phyloP scores from a whole-genome alignment of 306 rosid species.

The Castanospermum australe region DNA sequence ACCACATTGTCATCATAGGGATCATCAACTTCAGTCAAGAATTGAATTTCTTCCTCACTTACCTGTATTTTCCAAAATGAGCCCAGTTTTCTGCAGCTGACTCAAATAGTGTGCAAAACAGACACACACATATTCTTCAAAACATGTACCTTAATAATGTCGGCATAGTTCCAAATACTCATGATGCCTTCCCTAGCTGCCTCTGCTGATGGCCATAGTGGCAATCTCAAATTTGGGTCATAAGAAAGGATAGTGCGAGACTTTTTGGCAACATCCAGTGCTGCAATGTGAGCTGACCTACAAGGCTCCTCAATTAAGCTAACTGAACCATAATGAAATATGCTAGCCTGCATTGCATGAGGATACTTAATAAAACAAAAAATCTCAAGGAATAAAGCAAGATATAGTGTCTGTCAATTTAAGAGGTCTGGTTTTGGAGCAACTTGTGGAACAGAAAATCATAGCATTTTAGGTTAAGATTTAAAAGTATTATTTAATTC shows the following conservation, averaged over 20 bases:
- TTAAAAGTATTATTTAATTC: background rate
- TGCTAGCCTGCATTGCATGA: slow-evolving; percentile 30
- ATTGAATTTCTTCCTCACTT: slow-evolving; percentile 50
- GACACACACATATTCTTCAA: background rate
- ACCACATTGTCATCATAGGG: slow-evolving; percentile 58
- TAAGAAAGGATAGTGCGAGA: slow-evolving; percentile 31
- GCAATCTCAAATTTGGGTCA: slow-evolving; percentile 36
- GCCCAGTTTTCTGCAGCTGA: background rate
- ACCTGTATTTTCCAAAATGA: slow-evolving; percentile 40
- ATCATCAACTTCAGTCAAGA: slow-evolving; percentile 59
- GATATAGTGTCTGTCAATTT: background rate
- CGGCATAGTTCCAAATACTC: slow-evolving; percentile 33
- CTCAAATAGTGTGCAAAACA: background rate
- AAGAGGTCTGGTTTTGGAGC: background rate
- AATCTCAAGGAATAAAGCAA: background rate
- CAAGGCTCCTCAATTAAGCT: slow-evolving; percentile 37
- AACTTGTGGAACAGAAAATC: background rate
- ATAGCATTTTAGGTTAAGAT: background rate
- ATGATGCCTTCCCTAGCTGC: slow-evolving; percentile 31
- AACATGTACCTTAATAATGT: slow-evolving; percentile 32
- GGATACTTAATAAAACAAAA: background rate
- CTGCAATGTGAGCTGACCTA: slow-evolving; percentile 37
- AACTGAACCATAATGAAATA: slow-evolving; percentile 45
- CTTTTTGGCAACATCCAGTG: slow-evolving; percentile 33
- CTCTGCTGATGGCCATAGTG: slow-evolving; percentile 35